Percentiles rank a stretch among this genome's conserved stretches.
Evolutionary conservation across 1,139 yeast species (phyloP).

Genomic region (Sugiyamaella japonica): DNA sequence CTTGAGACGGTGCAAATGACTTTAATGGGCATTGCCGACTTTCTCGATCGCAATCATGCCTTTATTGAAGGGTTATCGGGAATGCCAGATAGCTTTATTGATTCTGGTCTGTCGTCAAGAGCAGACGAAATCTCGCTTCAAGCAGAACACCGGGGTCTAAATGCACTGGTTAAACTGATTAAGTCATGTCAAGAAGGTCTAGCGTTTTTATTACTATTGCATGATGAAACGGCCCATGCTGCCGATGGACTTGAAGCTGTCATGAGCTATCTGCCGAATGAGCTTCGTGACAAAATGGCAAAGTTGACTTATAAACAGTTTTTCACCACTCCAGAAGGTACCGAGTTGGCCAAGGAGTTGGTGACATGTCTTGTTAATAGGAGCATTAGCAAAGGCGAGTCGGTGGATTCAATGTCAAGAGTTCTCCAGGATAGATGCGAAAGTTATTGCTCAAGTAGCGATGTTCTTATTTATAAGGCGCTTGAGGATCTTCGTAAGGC

Average conservation of each 20-base stretch:
- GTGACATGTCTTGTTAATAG: slow-evolving; percentile 86
- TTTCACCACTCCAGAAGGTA: slow-evolving; percentile 63
- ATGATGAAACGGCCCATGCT: slow-evolving; percentile 61
- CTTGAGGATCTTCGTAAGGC: slow-evolving; percentile 89
- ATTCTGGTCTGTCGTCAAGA: slow-evolving; percentile 9
- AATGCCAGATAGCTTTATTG: slow-evolving; percentile 36
- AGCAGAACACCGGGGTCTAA: slow-evolving; percentile 89
- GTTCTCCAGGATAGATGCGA: slow-evolving; percentile 93
- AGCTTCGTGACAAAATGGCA: slow-evolving; percentile 67
- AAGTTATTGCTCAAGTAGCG: slow-evolving; percentile 90
- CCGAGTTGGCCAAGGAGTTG: slow-evolving; percentile 77
- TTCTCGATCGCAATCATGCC: slow-evolving; percentile 42
- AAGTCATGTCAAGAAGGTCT: slow-evolving; percentile 85
- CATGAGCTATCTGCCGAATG: slow-evolving; percentile 64
- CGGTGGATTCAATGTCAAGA: slow-evolving; percentile 85
- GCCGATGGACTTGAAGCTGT: slow-evolving; percentile 57
- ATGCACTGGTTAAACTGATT: slow-evolving; percentile 72
- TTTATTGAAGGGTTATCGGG: slow-evolving; percentile 46
- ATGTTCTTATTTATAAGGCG: slow-evolving; percentile 91
- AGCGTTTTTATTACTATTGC: slow-evolving; percentile 77
- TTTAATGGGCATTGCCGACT: slow-evolving; percentile 41
- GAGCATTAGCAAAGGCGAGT: slow-evolving; percentile 86
- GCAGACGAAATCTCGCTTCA: slow-evolving; percentile 67
- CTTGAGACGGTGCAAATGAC: slow-evolving; percentile 37
- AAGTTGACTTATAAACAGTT: slow-evolving; percentile 71